Percentiles rank a stretch among this genome's conserved stretches.
These are phyloP conservation scores for Termitomyces sp. DNA, from an alignment of 768 basidiomycete genomes.

Conservation along the genomic window DNA sequence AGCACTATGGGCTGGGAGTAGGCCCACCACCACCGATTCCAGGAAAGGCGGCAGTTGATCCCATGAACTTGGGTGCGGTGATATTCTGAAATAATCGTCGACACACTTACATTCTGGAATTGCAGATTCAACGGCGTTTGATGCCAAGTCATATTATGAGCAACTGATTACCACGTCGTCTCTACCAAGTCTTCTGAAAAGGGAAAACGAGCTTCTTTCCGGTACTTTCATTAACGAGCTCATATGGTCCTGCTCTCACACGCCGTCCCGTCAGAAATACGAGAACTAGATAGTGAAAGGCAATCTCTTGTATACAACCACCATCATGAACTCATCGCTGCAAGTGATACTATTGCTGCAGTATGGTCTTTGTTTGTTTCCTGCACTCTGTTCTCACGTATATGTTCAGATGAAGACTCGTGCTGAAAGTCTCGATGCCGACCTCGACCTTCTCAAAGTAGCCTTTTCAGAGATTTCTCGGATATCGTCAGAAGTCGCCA, in stretches of 20 bases:
- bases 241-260: neutral
- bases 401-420: conserved; percentile 75
- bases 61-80: conserved; percentile 72
- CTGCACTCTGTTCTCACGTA: neutral
- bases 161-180: conserved; percentile 81
- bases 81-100: too few relatives aligned
- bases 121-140: conserved; percentile 75
- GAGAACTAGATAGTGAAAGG: conserved; percentile 80
- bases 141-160: conserved; percentile 80
- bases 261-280: conserved; percentile 56
- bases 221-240: conserved; percentile 31
- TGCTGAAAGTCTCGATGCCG: conserved; percentile 79
- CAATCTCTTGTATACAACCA: conserved; percentile 94
- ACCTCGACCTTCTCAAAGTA: conserved; percentile 72
- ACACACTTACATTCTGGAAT: neutral
- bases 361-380: conserved; percentile 33
- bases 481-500: conserved; percentile 60
- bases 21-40: conserved; percentile 59
- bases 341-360: conserved; percentile 85
- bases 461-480: conserved; percentile 88
- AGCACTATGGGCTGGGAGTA: conserved; percentile 84
- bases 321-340: conserved; percentile 91
- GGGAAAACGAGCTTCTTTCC: conserved; percentile 75
- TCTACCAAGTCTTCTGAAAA: conserved; percentile 64
- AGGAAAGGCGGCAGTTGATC: conserved; percentile 58